Base-by-base conservation (phyloP, 371 early-diverging fungal genomes). In the Umbelopsis sp. region DNA sequence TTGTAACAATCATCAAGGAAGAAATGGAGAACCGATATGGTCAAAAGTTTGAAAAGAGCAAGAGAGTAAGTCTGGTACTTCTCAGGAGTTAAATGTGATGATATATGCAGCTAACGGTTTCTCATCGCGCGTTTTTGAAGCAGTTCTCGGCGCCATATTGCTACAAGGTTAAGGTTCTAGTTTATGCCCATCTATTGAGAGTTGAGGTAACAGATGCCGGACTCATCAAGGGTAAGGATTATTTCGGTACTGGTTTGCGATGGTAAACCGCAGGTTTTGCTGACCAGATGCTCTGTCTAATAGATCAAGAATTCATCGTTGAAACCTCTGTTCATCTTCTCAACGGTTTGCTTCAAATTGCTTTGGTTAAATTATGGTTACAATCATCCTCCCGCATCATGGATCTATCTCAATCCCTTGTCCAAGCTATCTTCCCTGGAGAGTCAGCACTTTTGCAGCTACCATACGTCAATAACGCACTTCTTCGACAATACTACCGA, bases 111-210 rank as follows among this genome's bases (percentile, higher is more conserved):
- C 29, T 20, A 67, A 48, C 18, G 8, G 48, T 48, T 50, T 35
- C 22, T 4, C 12, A 37, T 38, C 20, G 37, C 44, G 29, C 72
- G 69, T 50, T 63, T 46, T 14, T 57, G 35, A 57, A 57, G n/a
- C 65, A 75, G 75, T 77, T 73, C 37, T 80, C 72, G 29, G 70
- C 77, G 24, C 78, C 78, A 65, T 86, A 79, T 66, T 79, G 81
- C 44, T 83, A 86, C 74, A 96, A 95, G 81, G 93, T 93, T 41
- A 84, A 86, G 69, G 86, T 93, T 29, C 79, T 97, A 50, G 75
- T 98, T 37, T 87, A 91, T 69, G 91, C 96, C n/a, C 94, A 98
- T 80, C 80, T 97, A 44, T 77, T 93, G 51, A 89, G 97, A 57
- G 73, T 96, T 10, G 74, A 81, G 50, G 75, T 95, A 16, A 35